Percentiles rank a stretch among this genome's conserved stretches.
Evolutionary conservation across 2,329 filamentous ascomycete species (phyloP).

Genomic region (Fusarium sp.): DNA sequence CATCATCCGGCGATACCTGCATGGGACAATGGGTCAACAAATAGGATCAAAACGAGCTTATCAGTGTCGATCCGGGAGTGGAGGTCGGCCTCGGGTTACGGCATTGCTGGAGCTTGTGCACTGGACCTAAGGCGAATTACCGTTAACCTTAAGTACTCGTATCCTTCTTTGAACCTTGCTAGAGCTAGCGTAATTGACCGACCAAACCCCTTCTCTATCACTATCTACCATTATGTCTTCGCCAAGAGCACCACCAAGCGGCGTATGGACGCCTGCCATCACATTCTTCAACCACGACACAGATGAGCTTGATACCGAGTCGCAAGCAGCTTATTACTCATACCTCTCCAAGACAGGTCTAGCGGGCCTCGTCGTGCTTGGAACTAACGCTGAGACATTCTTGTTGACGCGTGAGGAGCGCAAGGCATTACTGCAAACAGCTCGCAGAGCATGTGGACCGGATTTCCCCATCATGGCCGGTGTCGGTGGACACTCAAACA

Average conservation of each 20-base stretch:
- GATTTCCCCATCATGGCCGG: slow-evolving; percentile 87
- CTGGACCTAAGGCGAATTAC: background rate
- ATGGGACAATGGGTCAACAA: background rate
- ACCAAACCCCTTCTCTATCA: background rate
- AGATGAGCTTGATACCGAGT: slow-evolving; percentile 60
- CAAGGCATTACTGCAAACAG: slow-evolving; percentile 65
- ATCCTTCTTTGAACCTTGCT: background rate
- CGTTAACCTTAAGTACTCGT: slow-evolving; percentile 36
- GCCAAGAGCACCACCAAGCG: slow-evolving; percentile 45
- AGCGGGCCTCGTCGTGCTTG: slow-evolving; percentile 64
- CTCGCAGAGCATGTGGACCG: slow-evolving; percentile 81
- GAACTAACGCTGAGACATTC: slow-evolving; percentile 68
- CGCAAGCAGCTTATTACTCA: slow-evolving; percentile 63
- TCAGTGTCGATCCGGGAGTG: background rate
- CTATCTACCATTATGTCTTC: slow-evolving; percentile 24
- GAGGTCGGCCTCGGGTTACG: background rate
- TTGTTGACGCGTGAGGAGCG: slow-evolving; percentile 70
- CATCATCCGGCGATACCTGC: background rate
- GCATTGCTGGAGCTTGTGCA: background rate
- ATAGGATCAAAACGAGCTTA: background rate
- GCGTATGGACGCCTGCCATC: slow-evolving; percentile 65
- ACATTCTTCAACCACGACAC: slow-evolving; percentile 65
- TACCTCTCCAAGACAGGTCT: slow-evolving; percentile 64
- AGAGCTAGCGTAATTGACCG: background rate
- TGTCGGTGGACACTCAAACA: slow-evolving; percentile 72